Percentiles rank a stretch among this genome's conserved stretches.
Conservation (phyloP, 208 protist genomes). For the Trypanosoma melophagium region DNA sequence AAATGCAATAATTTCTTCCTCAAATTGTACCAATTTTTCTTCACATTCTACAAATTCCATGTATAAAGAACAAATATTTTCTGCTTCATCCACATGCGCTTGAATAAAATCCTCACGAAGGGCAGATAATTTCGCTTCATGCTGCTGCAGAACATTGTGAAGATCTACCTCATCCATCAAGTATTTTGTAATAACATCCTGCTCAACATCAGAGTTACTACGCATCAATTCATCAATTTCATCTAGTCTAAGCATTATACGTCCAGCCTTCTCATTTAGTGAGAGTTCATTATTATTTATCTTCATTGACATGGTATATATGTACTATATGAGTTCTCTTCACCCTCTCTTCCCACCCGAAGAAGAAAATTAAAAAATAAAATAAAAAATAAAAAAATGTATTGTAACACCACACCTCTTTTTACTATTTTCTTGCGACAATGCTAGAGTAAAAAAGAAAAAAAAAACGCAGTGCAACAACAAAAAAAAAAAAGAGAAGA, state of each 20-base stretch:
- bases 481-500: not conserved
- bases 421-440: not conserved
- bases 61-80: conserved; percentile 65
- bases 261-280: conserved; percentile 38
- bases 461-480: not conserved
- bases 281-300: not conserved
- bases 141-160: conserved; percentile 34
- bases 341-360: not conserved
- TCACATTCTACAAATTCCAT: conserved; percentile 70
- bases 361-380: too few relatives aligned
- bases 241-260: conserved; percentile 48
- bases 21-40: conserved; percentile 76
- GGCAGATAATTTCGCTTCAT: conserved; percentile 64
- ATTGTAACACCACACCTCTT: not conserved
- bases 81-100: conserved; percentile 54
- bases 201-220: conserved; percentile 37
- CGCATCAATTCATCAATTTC: conserved; percentile 76
- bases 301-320: not conserved
- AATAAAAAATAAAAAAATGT: conserved; percentile 1
- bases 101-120: conserved; percentile 67
- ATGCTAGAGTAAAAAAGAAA: not conserved
- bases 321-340: not conserved
- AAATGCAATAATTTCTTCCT: conserved; percentile 81
- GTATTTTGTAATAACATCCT: conserved; percentile 50
- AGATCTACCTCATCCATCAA: conserved; percentile 57